phyloP scores from a whole-genome alignment of 2,329 filamentous ascomycete species.

The Pseudogymnoascus sp. region DNA sequence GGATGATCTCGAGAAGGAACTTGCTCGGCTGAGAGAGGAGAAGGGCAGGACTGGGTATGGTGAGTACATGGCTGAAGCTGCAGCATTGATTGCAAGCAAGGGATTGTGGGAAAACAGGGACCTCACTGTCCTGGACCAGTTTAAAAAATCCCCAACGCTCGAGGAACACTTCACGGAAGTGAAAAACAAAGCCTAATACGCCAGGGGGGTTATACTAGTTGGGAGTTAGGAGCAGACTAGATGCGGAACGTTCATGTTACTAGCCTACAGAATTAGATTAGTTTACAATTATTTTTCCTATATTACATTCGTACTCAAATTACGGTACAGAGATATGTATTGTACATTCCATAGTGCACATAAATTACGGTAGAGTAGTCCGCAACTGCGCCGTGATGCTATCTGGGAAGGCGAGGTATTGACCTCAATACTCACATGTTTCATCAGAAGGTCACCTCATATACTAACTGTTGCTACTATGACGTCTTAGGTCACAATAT shows the following conservation, averaged over 20 bases:
- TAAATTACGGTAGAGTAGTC: neutral
- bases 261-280: neutral
- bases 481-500: neutral
- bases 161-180: neutral
- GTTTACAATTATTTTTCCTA: neutral
- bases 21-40: neutral
- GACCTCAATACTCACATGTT: too few relatives aligned
- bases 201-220: neutral
- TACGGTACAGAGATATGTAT: neutral
- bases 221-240: too few relatives aligned
- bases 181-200: neutral
- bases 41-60: neutral
- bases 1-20: slow-evolving; percentile 1
- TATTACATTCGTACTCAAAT: neutral
- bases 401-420: too few relatives aligned
- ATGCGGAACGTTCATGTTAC: neutral
- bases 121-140: neutral
- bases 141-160: neutral
- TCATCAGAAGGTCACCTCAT: neutral
- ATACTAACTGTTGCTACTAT: neutral
- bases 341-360: neutral
- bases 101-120: neutral
- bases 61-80: neutral
- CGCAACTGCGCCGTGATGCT: neutral
- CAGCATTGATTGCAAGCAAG: slow-evolving; percentile 6